These are phyloP conservation scores for Penicillium egyptiacum DNA, from an alignment of 495 filamentous ascomycete species.

Conservation along the genomic window DNA sequence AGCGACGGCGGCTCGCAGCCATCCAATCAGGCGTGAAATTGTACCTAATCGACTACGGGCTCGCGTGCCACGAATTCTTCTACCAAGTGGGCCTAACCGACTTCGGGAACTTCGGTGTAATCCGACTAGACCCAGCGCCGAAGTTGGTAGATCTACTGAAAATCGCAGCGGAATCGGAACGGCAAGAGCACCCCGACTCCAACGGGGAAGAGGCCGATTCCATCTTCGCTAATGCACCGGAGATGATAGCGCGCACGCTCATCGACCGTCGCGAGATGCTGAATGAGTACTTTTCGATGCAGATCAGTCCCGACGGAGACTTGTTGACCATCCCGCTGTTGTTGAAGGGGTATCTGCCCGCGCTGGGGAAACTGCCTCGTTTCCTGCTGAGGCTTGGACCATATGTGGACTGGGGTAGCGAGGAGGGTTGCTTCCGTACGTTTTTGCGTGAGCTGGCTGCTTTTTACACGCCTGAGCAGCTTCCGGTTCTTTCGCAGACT, in stretches of 20 bases:
- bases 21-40: conserved; percentile 93
- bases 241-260: conserved; percentile 59
- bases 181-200: conserved; percentile 21
- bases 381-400: conserved; percentile 90
- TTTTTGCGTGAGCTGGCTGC: conserved; percentile 86
- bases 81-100: conserved; percentile 96
- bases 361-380: conserved; percentile 78
- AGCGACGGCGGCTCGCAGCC: conserved; percentile 79
- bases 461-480: conserved; percentile 86
- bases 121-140: conserved; percentile 75
- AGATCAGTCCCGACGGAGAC: conserved; percentile 76
- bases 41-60: conserved; percentile 91
- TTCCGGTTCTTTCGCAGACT: conserved; percentile 57
- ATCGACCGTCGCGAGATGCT: conserved; percentile 82
- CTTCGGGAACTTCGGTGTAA: conserved; percentile 91
- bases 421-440: conserved; percentile 81
- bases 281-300: conserved; percentile 84
- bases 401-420: conserved; percentile 80
- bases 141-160: conserved; percentile 66
- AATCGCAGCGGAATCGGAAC: conserved; percentile 71
- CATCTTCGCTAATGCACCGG: conserved; percentile 65
- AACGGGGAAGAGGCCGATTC: conserved; percentile 52
- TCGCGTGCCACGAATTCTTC: conserved; percentile 86
- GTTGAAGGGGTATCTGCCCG: conserved; percentile 84
- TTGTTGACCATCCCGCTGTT: conserved; percentile 79